Base-by-base conservation (phyloP, 2,329 filamentous ascomycete species). In the Fusarium mangiferae region DNA sequence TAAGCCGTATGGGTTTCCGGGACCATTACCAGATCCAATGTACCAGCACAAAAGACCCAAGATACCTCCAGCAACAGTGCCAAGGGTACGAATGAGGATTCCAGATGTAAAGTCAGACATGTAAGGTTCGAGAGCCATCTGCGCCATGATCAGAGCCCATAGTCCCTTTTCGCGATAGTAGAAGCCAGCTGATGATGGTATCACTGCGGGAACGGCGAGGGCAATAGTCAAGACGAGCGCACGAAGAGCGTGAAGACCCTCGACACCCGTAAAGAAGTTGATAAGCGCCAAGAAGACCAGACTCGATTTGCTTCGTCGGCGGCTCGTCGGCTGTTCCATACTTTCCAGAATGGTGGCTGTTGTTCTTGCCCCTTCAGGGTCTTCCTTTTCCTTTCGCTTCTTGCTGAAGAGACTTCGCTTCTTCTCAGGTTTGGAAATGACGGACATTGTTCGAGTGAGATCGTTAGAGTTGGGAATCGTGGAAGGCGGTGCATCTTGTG, bases 91-190 rank as follows among this genome's bases (percentile, higher is more conserved):
- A 39, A 74, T 56, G 11, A 75, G 42, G 1, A 73, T 69, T 3
- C 73, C 73, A 10, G 74, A 72, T 1, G 70, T 52, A 1, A 75
- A 63, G 18, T 75, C 73, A 4, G 73, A 73, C 46, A 75, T 75
- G 18, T 74, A 75, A 1, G 73, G 73, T 7, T 74, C 63, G 13
- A 75, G 61, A 4, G 73, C 57, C 39, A 75, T 70, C 24, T 75
- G 73, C 0, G 73, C 59, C 73, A 75, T 75, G n/a, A 75, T 75
- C 20, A 75, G 48, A 41, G 73, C 73, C 73, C 73, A 75, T 9
- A 75, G 4, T 0, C 73, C 73, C 39, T 75, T 75, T 20, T 75
- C 68, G 8, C 73, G 67, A 30, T 74, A 75, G 49, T 69, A 75
- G 30, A 75, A 75, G 12, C 73, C 73, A 0, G 73, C 66, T 2